Conservation (phyloP, 2,329 filamentous ascomycete species). For the Ascochyta fabae region DNA sequence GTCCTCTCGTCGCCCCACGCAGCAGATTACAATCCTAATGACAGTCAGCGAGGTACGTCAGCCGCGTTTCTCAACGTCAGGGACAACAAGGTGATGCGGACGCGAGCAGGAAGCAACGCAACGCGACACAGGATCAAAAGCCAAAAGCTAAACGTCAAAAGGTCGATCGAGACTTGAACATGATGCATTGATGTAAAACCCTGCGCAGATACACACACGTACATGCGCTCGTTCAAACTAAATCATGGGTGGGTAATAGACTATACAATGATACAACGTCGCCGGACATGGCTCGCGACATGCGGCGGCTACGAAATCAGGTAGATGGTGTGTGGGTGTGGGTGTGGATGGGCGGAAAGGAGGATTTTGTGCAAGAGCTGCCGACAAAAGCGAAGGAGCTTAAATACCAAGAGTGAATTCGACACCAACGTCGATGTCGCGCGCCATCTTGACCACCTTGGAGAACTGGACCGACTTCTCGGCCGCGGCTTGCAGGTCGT, state of each 20-base stretch:
- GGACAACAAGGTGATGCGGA: not conserved
- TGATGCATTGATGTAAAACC: constrained; percentile 24
- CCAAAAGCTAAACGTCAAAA: not conserved
- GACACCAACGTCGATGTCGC: constrained; percentile 96
- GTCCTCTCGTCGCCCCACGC: not conserved
- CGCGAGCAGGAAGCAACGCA: not conserved
- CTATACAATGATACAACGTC: constrained; percentile 23
- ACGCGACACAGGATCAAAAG: not conserved
- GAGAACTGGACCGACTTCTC: constrained; percentile 99
- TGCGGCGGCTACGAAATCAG: not conserved
- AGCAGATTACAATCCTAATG: not conserved
- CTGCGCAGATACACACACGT: not conserved
- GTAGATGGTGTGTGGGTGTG: not conserved
- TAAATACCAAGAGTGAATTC: constrained; percentile 74
- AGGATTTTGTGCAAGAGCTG: not conserved
- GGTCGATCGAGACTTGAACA: constrained; percentile 11
- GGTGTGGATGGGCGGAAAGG: not conserved
- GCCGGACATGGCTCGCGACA: not conserved
- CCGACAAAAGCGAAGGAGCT: constrained; percentile 18
- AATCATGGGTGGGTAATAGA: constrained; percentile 19
- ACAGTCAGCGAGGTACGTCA: not conserved
- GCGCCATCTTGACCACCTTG: constrained; percentile 98
- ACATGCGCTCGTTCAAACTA: constrained; percentile 4
- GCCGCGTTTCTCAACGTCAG: not conserved
- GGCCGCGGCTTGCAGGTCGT: constrained; percentile 94